Evolutionary conservation across 1,284 basidiomycete species (phyloP), one percentile per base, ranked within the genome.

Genomic region (Bjerkandera adusta): DNA sequence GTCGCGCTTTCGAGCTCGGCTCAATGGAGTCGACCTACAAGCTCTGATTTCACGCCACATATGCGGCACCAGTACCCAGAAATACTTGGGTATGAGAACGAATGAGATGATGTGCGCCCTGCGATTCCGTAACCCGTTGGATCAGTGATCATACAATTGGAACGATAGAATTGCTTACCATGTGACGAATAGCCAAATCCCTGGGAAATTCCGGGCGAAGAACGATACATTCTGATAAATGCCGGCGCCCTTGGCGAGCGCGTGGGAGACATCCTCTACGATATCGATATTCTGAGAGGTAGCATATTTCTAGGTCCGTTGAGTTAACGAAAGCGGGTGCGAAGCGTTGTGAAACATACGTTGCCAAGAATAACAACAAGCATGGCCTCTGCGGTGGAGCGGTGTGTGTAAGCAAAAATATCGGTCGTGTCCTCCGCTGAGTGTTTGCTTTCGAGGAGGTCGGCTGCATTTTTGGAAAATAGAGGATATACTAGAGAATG

Each of bases 231-330:
- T 62, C 47, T 62, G 55, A 44, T 57, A 64, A 25, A 63, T 66
- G 16, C 66, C 67, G 3, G 65, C 65, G 36, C 67, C 52, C 20
- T 60, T 61, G 2, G 67, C 67, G 48, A 68, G 60, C 32, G 59
- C 62, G 15, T 60, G 58, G 6, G 66, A 63, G 18, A 65, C 59
- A 24, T 64, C 57, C 40, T 63, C 63, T 10, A 65, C 55, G 27
- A 60, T 52, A 13, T 54, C 41, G 21, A 65, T 55, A 36, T 62
- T 61, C 25, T 50, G 47, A 22, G 56, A 47, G 38, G 53, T 61
- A 25, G 59, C 56, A 48, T 61, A 61, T 32, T 54, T 50, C 65
- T 68, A 39, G n/a, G n/a, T n/a, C 8, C 6, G 13, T 7, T 25
- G 37, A 16, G n/a, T 10, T 21, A n/a, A n/a, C n/a, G n/a, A n/a